Evolutionary conservation across 257 asterid species (phyloP).

Genomic region (Rehmannia glutinosa): DNA sequence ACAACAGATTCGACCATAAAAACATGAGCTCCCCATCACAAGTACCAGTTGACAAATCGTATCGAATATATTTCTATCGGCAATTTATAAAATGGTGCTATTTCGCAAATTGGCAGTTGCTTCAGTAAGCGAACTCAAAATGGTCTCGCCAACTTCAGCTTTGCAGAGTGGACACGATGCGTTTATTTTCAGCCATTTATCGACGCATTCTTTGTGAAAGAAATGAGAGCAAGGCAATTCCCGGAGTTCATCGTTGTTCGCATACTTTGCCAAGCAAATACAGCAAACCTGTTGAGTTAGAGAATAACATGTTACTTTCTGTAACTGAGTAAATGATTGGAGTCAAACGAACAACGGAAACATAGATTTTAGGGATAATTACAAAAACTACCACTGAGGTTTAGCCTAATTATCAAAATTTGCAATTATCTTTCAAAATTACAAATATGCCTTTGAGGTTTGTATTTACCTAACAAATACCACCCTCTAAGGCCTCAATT

Average conservation of each 20-base stretch:
- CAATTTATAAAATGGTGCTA: conserved; percentile 15
- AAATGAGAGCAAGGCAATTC: conserved; percentile 86
- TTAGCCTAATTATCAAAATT: too few species aligned
- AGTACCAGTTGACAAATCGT: not conserved
- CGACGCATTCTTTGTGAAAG: conserved; percentile 94
- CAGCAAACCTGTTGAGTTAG: conserved; percentile 74
- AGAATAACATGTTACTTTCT: conserved; percentile 8
- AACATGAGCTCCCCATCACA: not conserved
- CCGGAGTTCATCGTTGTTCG: conserved; percentile 79
- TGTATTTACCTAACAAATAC: too few species aligned
- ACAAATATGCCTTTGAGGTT: too few species aligned
- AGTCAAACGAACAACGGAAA: too few species aligned
- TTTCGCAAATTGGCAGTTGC: conserved; percentile 55
- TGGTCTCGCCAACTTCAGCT: conserved; percentile 80
- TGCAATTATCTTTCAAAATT: too few species aligned
- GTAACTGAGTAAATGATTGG: not conserved
- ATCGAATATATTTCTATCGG: not conserved
- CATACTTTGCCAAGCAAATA: conserved; percentile 86
- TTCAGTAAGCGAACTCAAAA: conserved; percentile 52
- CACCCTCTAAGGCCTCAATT: too few species aligned
- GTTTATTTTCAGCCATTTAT: conserved; percentile 90
- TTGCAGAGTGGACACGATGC: conserved; percentile 95
- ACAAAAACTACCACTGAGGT: too few species aligned
- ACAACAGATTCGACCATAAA: not conserved
- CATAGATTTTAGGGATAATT: too few species aligned